Evolutionary conservation across 2,329 filamentous ascomycete species (phyloP).

Genomic region (Clarireedia paspali): DNA sequence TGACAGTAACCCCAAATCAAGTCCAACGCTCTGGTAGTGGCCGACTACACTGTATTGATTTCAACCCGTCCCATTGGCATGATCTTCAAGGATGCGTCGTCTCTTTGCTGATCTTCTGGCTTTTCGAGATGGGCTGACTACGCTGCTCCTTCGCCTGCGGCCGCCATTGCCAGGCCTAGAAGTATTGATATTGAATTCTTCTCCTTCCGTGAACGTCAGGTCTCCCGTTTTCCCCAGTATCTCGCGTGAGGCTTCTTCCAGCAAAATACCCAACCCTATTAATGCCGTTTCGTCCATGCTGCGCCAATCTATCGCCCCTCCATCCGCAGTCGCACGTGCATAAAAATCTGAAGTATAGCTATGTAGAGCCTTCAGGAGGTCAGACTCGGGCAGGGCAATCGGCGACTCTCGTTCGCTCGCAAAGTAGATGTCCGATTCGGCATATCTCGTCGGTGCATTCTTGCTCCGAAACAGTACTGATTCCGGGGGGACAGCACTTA

Average conservation of each 20-base stretch:
- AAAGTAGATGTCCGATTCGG: conserved; percentile 65
- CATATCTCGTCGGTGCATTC: conserved; percentile 57
- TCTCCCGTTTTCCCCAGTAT: conserved; percentile 58
- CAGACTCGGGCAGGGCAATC: conserved; percentile 55
- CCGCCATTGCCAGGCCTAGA: neutral
- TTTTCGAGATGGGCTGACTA: neutral
- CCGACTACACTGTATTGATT: neutral
- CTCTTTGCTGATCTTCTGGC: conserved; percentile 3
- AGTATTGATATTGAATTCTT: conserved; percentile 8
- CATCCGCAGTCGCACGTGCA: conserved; percentile 27
- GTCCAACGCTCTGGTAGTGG: conserved; percentile 3
- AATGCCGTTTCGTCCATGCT: conserved; percentile 75
- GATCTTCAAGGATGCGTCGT: conserved; percentile 2
- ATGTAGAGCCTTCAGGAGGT: conserved; percentile 63
- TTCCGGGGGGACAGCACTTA: conserved; percentile 50
- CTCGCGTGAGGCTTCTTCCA: conserved; percentile 62
- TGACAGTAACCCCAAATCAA: conserved; percentile 2
- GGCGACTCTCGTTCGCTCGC: conserved; percentile 50
- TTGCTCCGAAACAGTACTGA: conserved; percentile 61
- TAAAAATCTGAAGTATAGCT: conserved; percentile 62
- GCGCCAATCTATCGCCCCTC: conserved; percentile 34
- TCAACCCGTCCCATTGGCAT: neutral
- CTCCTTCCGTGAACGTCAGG: conserved; percentile 61
- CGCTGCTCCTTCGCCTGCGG: neutral
- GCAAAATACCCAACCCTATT: conserved; percentile 64